Evolutionary conservation across 2,329 filamentous ascomycete species (phyloP), one percentile per base, ranked within the genome.

Genomic region (Fusarium dimerum): DNA sequence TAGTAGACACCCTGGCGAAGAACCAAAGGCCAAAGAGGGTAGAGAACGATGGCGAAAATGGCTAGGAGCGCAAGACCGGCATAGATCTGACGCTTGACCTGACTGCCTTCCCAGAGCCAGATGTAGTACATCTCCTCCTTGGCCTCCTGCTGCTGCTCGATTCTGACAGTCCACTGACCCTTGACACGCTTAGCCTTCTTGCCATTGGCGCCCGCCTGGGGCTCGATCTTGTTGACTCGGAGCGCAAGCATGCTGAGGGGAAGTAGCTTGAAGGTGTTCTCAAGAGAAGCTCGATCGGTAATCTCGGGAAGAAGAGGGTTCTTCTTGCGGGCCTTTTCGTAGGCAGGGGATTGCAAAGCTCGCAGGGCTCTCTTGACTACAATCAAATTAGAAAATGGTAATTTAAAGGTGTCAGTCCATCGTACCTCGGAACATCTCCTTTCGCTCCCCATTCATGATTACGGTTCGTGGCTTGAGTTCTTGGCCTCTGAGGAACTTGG

Each of bases 1-100:
- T 99, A 97, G 89, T 96, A 99, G 45, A 97, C 94, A 48, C 93
- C 94, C 64, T 94, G 86, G 66, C 94, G 85, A 75, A 99, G 78
- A 71, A 91, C 86, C 57, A 96, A 82, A 1, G 94, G 94, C 94
- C 94, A 99, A 51, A 99, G 83, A 10, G 94, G 94, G 78, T 99
- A 99, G 67, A 97, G 85, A 54, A 99, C 92, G 20, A 97, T 78
- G 13, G 89, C 84, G 68, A 99, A 92, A 66, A 99, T 92, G 56
- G 87, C 76, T 11, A 90, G 77, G 43, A 99, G 81, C 4, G 92
- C 92, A 49, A 92, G 88, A 8, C 80, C 87, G 8, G 92, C 93
- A 74, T 96, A 96, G 38, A 96, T 80, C 78, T 96, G 94, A 76
- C 90, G 89, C 82, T 92, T 96, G 78, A 93, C 85, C 75, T 97